These are phyloP conservation scores for Amaranthus palmeri DNA, from an alignment of 148 eudicot genomes.

Conservation along the genomic window DNA sequence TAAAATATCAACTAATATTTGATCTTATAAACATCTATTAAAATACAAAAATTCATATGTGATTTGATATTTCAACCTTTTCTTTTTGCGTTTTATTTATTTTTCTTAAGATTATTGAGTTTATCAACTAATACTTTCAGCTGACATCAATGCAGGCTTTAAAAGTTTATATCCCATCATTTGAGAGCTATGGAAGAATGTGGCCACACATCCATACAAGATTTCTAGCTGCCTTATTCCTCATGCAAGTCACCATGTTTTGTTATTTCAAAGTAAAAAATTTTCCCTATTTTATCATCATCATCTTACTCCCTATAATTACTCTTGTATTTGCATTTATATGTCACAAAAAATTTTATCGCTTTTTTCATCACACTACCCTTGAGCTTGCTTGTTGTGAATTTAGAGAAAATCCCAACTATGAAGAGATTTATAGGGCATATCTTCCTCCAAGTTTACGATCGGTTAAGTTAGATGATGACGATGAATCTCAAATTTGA, in stretches of 20 bases:
- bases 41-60: too few species aligned
- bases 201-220: constrained; percentile 83
- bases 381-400: constrained; percentile 56
- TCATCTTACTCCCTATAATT: constrained; percentile 50
- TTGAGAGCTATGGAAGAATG: constrained; percentile 78
- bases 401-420: constrained; percentile 49
- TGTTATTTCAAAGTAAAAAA: constrained; percentile 58
- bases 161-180: constrained; percentile 67
- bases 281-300: constrained; percentile 32
- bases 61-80: too few species aligned
- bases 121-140: too few species aligned
- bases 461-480: constrained; percentile 44
- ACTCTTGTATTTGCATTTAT: constrained; percentile 46
- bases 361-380: constrained; percentile 56
- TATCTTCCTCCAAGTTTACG: constrained; percentile 53
- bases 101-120: too few species aligned
- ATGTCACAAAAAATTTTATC: constrained; percentile 54
- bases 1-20: too few species aligned
- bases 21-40: too few species aligned
- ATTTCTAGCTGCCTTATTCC: constrained; percentile 51
- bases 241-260: constrained; percentile 63
- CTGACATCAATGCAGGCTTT: constrained; percentile 42
- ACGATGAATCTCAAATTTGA: neutral
- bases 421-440: constrained; percentile 51
- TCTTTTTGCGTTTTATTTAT: too few species aligned